These are phyloP conservation scores for Psilocybe subaeruginosa DNA, from an alignment of 768 basidiomycete species.

Conservation along the genomic window DNA sequence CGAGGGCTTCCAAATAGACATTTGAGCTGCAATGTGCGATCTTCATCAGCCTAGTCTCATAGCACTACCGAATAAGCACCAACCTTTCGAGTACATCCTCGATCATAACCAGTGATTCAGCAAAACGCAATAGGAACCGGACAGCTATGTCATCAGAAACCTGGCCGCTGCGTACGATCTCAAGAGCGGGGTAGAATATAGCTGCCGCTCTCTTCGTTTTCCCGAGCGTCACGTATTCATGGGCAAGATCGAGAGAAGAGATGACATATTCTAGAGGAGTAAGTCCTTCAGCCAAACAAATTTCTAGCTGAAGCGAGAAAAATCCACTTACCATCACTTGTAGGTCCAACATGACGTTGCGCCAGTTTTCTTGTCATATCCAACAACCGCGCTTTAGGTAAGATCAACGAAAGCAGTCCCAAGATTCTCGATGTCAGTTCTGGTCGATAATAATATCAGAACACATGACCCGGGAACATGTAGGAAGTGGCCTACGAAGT, in stretches of 20 bases:
- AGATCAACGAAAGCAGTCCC: conserved; percentile 66
- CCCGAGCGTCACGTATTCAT: conserved; percentile 81
- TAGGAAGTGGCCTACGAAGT: conserved; percentile 47
- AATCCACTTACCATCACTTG: conserved; percentile 48
- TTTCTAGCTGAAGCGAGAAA: not conserved
- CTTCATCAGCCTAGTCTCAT: not conserved
- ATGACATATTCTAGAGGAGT: conserved; percentile 54
- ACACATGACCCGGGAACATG: not conserved
- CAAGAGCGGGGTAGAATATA: conserved; percentile 65
- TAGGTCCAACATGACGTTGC: conserved; percentile 44
- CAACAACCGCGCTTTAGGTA: conserved; percentile 71
- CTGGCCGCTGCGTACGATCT: conserved; percentile 42
- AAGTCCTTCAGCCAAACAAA: not conserved
- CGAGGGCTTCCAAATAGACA: conserved; percentile 64
- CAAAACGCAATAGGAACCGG: conserved; percentile 63
- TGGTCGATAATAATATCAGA: conserved; percentile 24
- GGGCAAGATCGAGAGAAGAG: conserved; percentile 72
- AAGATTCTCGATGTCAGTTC: conserved; percentile 64
- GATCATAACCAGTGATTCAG: conserved; percentile 62
- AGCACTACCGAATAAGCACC: not conserved
- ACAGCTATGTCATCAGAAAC: conserved; percentile 56
- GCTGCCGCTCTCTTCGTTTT: conserved; percentile 65
- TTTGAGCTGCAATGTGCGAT: conserved; percentile 36
- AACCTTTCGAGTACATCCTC: conserved; percentile 69
- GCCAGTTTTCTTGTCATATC: conserved; percentile 65